These are phyloP conservation scores for Fusarium liriodendri DNA, from an alignment of 2,329 filamentous ascomycete genomes.

Conservation along the genomic window DNA sequence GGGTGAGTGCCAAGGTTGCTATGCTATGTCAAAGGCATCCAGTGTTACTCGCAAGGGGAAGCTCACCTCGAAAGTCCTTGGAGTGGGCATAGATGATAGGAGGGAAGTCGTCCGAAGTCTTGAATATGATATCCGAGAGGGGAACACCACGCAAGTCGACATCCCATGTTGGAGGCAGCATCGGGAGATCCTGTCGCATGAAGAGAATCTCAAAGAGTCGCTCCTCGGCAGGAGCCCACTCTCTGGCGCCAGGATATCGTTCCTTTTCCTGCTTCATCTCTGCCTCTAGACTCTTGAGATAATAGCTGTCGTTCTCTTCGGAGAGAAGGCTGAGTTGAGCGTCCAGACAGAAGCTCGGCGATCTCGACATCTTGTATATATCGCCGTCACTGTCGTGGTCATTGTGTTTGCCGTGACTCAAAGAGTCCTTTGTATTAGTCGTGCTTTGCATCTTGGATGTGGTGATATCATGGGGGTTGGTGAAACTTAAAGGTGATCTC, in stretches of 20 bases:
- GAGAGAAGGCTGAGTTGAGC: slow-evolving; percentile 11
- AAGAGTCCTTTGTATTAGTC: slow-evolving; percentile 12
- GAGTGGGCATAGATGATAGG: slow-evolving; percentile 53
- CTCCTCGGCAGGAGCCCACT: slow-evolving; percentile 65
- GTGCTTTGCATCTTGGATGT: slow-evolving; percentile 14
- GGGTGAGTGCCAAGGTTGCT: slow-evolving; percentile 54
- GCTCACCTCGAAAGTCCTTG: slow-evolving; percentile 52
- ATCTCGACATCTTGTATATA: slow-evolving; percentile 12
- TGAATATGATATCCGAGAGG: slow-evolving; percentile 52
- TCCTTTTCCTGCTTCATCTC: slow-evolving; percentile 59
- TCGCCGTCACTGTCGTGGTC: slow-evolving; percentile 9
- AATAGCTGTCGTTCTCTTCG: slow-evolving; percentile 12
- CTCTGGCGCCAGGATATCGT: slow-evolving; percentile 55
- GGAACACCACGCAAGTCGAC: slow-evolving; percentile 55
- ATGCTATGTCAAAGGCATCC: slow-evolving; percentile 17
- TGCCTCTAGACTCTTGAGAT: slow-evolving; percentile 27
- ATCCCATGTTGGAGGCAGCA: slow-evolving; percentile 55
- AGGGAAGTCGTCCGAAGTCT: slow-evolving; percentile 44
- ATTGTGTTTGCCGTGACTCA: slow-evolving; percentile 8
- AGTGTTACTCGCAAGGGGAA: background rate
- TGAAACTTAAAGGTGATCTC: background rate
- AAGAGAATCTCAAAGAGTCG: slow-evolving; percentile 56
- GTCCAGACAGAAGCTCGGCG: slow-evolving; percentile 11
- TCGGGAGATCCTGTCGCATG: slow-evolving; percentile 53
- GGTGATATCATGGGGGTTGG: slow-evolving; percentile 1